Evolutionary conservation across 306 rosid genomes (phyloP).

Genomic region (Crataegus laevigata): DNA sequence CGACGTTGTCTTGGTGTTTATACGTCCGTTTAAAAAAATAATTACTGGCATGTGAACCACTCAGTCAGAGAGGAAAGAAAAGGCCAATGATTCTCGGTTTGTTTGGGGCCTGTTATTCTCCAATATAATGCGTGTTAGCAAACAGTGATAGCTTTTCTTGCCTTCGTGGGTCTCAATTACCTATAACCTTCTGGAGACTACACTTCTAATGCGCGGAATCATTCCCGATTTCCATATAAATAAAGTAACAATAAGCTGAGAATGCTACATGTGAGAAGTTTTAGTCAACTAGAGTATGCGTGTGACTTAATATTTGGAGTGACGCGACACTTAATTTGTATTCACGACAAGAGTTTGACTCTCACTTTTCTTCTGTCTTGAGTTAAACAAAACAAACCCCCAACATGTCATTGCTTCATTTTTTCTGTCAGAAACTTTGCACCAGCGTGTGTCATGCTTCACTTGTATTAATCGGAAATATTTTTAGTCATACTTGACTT

Average conservation of each 20-base stretch:
- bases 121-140: neutral
- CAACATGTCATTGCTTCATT: neutral
- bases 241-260: neutral
- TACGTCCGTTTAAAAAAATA: neutral
- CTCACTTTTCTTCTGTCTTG: no score
- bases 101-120: neutral
- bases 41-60: constrained; percentile 1
- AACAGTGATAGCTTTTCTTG: neutral
- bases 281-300: neutral
- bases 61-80: neutral
- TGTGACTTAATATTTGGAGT: neutral
- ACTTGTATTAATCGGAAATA: no score
- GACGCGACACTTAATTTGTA: no score
- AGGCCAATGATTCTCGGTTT: neutral
- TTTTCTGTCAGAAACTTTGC: neutral
- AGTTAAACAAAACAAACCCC: neutral
- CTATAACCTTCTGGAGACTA: no score
- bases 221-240: neutral
- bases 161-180: neutral
- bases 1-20: neutral
- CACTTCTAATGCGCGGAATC: neutral
- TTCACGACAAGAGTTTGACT: neutral
- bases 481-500: neutral
- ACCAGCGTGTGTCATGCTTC: neutral
- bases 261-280: neutral